Conservation (phyloP, 2,329 filamentous ascomycete genomes). For the Rutstroemia sp. region DNA sequence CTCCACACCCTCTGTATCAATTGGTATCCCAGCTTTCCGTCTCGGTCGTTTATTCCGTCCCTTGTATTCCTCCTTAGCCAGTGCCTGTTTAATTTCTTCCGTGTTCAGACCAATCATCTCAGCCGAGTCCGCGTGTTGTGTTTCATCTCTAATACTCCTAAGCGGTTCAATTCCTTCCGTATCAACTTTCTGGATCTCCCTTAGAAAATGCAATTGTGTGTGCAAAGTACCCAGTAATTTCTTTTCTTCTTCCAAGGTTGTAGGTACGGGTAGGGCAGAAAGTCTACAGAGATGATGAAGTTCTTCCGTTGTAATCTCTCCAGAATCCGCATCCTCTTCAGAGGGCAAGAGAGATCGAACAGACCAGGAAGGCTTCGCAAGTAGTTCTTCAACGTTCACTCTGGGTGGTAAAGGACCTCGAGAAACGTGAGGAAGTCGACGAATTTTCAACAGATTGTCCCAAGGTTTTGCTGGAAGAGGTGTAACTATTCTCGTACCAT, state of each 20-base stretch:
- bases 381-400: constrained; percentile 35
- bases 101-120: constrained; percentile 48
- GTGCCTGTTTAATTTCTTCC: constrained; percentile 37
- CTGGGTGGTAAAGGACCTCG: neutral
- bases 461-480: constrained; percentile 1
- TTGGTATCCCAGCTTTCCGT: constrained; percentile 15
- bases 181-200: constrained; percentile 72
- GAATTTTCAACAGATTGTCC: neutral
- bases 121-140: constrained; percentile 44
- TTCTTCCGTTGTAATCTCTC: constrained; percentile 49
- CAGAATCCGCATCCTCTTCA: constrained; percentile 12
- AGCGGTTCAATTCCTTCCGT: constrained; percentile 67
- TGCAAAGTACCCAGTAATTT: constrained; percentile 68
- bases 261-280: constrained; percentile 74
- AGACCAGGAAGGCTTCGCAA: constrained; percentile 75
- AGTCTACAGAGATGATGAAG: constrained; percentile 81
- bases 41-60: constrained; percentile 37
- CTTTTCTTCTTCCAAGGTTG: constrained; percentile 52
- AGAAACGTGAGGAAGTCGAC: neutral
- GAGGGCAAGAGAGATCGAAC: constrained; percentile 63
- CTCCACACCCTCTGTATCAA: constrained; percentile 19
- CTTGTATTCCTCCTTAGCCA: constrained; percentile 53
- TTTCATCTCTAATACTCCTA: constrained; percentile 75
- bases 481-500: neutral
- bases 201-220: constrained; percentile 86